phyloP scores from a whole-genome alignment of 1,284 basidiomycete genomes.

The Rhodotorula mucilaginosa region DNA sequence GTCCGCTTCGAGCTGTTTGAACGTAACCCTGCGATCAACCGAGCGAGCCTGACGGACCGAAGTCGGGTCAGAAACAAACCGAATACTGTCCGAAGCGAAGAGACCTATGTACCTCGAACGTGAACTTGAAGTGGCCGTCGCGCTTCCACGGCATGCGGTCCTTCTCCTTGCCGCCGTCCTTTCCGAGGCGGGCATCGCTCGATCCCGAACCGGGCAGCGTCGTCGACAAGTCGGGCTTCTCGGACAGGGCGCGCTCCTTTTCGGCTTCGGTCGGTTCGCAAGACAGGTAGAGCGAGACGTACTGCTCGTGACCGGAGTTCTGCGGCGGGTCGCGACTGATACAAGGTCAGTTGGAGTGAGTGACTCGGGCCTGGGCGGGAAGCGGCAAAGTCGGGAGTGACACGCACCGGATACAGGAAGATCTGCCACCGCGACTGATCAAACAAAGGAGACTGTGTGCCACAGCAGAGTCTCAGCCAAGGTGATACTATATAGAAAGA shows the following conservation, averaged over 20 bases:
- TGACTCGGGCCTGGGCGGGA: neutral
- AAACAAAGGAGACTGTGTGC: slow-evolving; percentile 30
- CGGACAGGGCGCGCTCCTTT: slow-evolving; percentile 40
- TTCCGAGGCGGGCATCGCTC: neutral
- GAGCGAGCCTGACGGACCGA: slow-evolving; percentile 20
- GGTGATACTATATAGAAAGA: no score
- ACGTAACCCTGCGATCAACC: slow-evolving; percentile 36
- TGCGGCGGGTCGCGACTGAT: slow-evolving; percentile 10
- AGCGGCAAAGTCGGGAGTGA: neutral
- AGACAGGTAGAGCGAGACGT: slow-evolving; percentile 46
- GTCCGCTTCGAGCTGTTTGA: slow-evolving; percentile 49
- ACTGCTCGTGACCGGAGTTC: slow-evolving; percentile 45
- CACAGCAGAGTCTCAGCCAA: neutral
- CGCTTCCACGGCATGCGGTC: slow-evolving; percentile 42
- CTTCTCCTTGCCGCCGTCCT: slow-evolving; percentile 29
- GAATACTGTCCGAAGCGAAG: neutral
- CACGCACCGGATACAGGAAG: slow-evolving; percentile 43
- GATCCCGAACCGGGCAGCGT: neutral
- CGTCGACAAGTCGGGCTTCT: slow-evolving; percentile 7
- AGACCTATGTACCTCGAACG: slow-evolving; percentile 41
- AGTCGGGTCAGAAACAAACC: neutral
- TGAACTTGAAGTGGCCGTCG: slow-evolving; percentile 46
- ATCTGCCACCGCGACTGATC: slow-evolving; percentile 44
- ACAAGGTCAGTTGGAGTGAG: neutral
- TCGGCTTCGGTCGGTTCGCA: slow-evolving; percentile 45